Conservation (phyloP, 2,329 filamentous ascomycete species). For the Talaromyces sp. region DNA sequence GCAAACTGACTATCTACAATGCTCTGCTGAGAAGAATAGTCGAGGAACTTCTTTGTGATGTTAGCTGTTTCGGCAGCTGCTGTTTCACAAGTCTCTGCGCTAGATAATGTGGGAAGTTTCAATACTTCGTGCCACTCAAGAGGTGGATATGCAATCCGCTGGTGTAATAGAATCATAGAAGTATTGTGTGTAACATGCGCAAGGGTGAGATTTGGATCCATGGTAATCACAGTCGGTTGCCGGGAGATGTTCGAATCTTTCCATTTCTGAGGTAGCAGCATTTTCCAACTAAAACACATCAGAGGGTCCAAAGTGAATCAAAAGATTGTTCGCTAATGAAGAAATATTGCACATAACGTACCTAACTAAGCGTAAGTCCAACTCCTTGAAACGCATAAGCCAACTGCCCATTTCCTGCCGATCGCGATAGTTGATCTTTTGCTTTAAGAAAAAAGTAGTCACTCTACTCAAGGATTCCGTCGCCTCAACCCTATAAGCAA, state of each 20-base stretch:
- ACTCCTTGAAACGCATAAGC: slow-evolving; percentile 49
- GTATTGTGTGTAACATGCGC: slow-evolving; percentile 51
- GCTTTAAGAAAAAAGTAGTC: slow-evolving; percentile 46
- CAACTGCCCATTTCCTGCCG: slow-evolving; percentile 43
- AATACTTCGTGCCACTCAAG: slow-evolving; percentile 30
- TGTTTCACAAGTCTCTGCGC: slow-evolving; percentile 48
- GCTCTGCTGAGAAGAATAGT: slow-evolving; percentile 28
- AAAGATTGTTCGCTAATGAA: not conserved
- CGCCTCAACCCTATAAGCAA: slow-evolving; percentile 25
- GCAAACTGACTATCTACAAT: slow-evolving; percentile 3
- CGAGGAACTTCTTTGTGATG: slow-evolving; percentile 47
- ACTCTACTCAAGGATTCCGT: slow-evolving; percentile 45
- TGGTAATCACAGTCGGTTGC: slow-evolving; percentile 25
- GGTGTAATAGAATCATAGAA: slow-evolving; percentile 50
- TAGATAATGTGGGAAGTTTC: slow-evolving; percentile 44
- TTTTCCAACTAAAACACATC: slow-evolving; percentile 39
- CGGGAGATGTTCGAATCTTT: slow-evolving; percentile 33
- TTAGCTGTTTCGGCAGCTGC: slow-evolving; percentile 47
- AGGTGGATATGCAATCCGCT: slow-evolving; percentile 47
- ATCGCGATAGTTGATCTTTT: slow-evolving; percentile 40
- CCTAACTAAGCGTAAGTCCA: slow-evolving; percentile 39
- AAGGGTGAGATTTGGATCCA: slow-evolving; percentile 51
- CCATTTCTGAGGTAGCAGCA: slow-evolving; percentile 45
- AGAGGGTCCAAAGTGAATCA: not conserved
- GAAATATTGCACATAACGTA: slow-evolving; percentile 1